These are phyloP conservation scores for Debaryomyces psychrophilus DNA, from an alignment of 1,139 yeast genomes.

Conservation along the genomic window DNA sequence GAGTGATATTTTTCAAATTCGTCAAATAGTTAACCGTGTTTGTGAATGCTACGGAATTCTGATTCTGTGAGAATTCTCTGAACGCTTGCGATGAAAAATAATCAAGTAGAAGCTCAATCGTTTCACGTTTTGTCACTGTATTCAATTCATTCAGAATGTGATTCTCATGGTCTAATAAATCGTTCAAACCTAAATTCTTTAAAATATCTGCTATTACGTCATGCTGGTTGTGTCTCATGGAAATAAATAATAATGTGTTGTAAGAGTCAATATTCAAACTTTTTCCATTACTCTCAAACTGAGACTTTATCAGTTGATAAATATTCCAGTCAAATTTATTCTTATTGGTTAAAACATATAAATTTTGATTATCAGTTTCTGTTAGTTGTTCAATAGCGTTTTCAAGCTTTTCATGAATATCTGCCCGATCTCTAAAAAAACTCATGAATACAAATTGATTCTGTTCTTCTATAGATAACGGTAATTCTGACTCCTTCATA, in stretches of 20 bases:
- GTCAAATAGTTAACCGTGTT: constrained; percentile 7
- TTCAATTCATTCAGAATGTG: background rate
- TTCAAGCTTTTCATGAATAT: constrained; percentile 20
- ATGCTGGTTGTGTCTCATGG: constrained; percentile 27
- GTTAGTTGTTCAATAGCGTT: constrained; percentile 9
- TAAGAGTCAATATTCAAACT: constrained; percentile 20
- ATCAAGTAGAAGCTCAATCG: constrained; percentile 18
- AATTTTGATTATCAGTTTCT: constrained; percentile 1
- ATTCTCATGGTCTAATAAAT: background rate
- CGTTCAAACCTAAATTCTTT: constrained; percentile 13
- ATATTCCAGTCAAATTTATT: constrained; percentile 25
- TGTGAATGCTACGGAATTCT: background rate
- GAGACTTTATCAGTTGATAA: constrained; percentile 18
- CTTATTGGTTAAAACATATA: constrained; percentile 6
- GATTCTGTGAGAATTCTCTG: background rate
- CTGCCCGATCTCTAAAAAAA: constrained; percentile 35
- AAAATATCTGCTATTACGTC: constrained; percentile 21
- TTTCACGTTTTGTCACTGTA: constrained; percentile 13
- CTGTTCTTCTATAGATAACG: constrained; percentile 36
- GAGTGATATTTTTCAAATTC: constrained; percentile 6
- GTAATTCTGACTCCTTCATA: constrained; percentile 27
- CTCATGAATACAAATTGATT: constrained; percentile 31
- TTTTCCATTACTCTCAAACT: background rate
- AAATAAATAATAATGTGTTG: constrained; percentile 30
- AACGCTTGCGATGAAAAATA: constrained; percentile 15